These are phyloP conservation scores for Raphidocelis subcapitata DNA, from an alignment of 139 green algal genomes.

Conservation along the genomic window DNA sequence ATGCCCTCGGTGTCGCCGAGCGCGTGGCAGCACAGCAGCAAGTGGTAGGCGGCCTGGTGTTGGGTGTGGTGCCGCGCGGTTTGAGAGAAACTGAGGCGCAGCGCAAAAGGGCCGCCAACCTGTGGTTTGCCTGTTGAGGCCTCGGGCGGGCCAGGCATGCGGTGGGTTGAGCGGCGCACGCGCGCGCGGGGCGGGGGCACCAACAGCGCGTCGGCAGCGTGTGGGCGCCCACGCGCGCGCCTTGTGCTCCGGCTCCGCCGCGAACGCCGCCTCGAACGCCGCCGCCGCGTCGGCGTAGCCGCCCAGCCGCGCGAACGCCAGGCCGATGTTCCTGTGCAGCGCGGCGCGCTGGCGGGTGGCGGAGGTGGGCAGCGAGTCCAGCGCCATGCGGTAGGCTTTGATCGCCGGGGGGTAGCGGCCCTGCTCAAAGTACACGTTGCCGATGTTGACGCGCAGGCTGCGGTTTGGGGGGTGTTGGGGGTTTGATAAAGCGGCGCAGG, in stretches of 20 bases:
- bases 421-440: slow-evolving; percentile 83
- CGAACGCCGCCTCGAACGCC: slow-evolving; percentile 69
- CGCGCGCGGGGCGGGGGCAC: no score
- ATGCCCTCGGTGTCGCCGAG: slow-evolving; percentile 77
- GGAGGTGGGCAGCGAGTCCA: slow-evolving; percentile 72
- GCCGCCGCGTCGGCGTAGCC: slow-evolving; percentile 77
- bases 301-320: slow-evolving; percentile 76
- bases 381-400: slow-evolving; percentile 88
- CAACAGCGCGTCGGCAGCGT: no score
- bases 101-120: no score
- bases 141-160: no score
- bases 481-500: no score
- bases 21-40: slow-evolving; percentile 78
- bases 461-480: background rate
- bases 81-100: no score
- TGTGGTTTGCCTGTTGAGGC: no score
- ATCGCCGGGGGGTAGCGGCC: slow-evolving; percentile 60
- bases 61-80: no score
- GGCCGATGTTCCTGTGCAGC: slow-evolving; percentile 77
- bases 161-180: no score
- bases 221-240: background rate
- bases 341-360: background rate
- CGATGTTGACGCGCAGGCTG: slow-evolving; percentile 87
- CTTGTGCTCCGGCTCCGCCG: slow-evolving; percentile 67
- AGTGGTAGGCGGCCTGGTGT: slow-evolving; percentile 80